Conservation (phyloP, 1,139 yeast species). For the Nakaseomyces glabratus region DNA sequence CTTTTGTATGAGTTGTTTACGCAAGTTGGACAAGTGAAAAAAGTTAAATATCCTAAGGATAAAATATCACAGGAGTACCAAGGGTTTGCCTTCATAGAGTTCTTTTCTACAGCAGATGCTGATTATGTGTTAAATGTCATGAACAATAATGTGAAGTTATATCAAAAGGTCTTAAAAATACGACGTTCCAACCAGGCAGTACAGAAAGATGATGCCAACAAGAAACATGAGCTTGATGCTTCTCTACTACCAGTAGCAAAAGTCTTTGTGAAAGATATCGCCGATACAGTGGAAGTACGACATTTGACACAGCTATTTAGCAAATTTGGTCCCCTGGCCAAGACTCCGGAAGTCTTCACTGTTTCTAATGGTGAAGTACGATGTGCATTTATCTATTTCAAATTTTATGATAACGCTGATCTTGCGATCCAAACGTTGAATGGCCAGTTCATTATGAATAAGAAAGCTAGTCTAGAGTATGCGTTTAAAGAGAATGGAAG, state of each 20-base stretch:
- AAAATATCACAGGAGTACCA: slow-evolving; percentile 61
- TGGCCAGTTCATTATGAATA: slow-evolving; percentile 62
- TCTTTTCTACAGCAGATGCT: slow-evolving; percentile 51
- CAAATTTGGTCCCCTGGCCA: slow-evolving; percentile 56
- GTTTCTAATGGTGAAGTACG: slow-evolving; percentile 47
- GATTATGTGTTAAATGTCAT: slow-evolving; percentile 59
- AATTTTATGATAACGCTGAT: slow-evolving; percentile 62
- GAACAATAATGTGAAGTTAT: slow-evolving; percentile 44
- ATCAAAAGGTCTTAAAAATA: slow-evolving; percentile 55
- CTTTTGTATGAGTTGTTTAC: slow-evolving; percentile 71
- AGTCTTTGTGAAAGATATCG: slow-evolving; percentile 63
- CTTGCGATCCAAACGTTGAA: slow-evolving; percentile 62
- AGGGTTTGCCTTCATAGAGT: slow-evolving; percentile 86
- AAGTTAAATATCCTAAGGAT: slow-evolving; percentile 72
- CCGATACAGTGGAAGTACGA: slow-evolving; percentile 57
- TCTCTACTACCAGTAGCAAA: slow-evolving; percentile 61
- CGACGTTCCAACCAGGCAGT: slow-evolving; percentile 37
- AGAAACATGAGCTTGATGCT: slow-evolving; percentile 14
- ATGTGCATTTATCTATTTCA: slow-evolving; percentile 54
- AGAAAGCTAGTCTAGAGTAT: slow-evolving; percentile 51
- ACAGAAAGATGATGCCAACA: slow-evolving; percentile 23
- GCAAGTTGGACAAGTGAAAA: slow-evolving; percentile 74
- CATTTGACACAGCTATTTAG: slow-evolving; percentile 53
- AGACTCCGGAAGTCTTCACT: slow-evolving; percentile 45
- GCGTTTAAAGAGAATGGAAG: slow-evolving; percentile 61